Evolutionary conservation across 768 basidiomycete genomes (phyloP).

Genomic region (Kwoniella pini): DNA sequence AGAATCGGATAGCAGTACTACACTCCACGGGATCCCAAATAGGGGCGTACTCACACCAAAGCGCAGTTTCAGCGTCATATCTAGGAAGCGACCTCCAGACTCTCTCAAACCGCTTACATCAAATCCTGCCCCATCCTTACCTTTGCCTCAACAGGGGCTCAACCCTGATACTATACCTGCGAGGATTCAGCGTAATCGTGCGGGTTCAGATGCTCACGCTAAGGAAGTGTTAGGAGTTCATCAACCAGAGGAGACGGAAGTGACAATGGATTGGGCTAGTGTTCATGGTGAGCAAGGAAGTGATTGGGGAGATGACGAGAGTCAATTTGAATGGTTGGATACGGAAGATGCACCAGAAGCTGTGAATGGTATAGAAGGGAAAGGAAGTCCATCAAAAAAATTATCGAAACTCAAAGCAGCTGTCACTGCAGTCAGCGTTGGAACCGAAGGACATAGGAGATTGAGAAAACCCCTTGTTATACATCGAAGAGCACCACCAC

Average conservation of each 20-base stretch:
- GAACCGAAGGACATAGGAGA: constrained; percentile 26
- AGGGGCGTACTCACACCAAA: constrained; percentile 17
- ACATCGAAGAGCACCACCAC: constrained; percentile 42
- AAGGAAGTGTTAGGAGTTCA: constrained; percentile 5
- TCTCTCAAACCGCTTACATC: not conserved
- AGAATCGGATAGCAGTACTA: constrained; percentile 9
- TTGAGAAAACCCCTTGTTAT: constrained; percentile 38
- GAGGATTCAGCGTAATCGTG: not conserved
- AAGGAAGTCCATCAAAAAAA: constrained; percentile 33
- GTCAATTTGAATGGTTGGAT: constrained; percentile 48
- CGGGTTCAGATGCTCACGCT: constrained; percentile 10
- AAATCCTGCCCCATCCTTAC: not conserved
- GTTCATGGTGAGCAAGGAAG: constrained; percentile 47
- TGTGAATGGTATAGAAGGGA: constrained; percentile 27
- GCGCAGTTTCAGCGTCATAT: constrained; percentile 7
- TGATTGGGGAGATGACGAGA: constrained; percentile 51
- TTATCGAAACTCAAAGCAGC: constrained; percentile 30
- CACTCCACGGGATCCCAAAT: not conserved
- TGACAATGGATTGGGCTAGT: constrained; percentile 19
- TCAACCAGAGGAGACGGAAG: constrained; percentile 14
- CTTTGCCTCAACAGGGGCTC: not conserved
- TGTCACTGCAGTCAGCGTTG: constrained; percentile 14
- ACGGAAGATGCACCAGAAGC: constrained; percentile 34
- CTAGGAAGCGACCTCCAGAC: not conserved
- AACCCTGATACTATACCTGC: not conserved